phyloP scores from a whole-genome alignment of 768 basidiomycete genomes.

The Aureoboletus auriporus region DNA sequence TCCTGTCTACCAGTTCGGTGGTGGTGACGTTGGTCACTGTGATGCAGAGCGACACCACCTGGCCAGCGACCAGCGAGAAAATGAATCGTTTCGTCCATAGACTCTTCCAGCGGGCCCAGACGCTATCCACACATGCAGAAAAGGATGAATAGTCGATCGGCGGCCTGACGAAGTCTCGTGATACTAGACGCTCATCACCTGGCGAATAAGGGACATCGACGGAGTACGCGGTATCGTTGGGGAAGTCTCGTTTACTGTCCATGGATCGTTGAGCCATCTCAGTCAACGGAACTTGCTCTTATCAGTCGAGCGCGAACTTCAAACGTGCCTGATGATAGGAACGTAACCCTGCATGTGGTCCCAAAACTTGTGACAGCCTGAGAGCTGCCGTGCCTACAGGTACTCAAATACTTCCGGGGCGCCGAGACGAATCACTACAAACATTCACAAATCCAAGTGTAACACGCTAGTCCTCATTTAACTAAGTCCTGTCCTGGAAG shows the following conservation, averaged over 20 bases:
- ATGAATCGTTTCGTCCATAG: conserved; percentile 76
- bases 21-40: conserved; percentile 88
- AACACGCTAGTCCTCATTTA: conserved; percentile 1
- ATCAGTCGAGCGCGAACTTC: conserved; percentile 3
- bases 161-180: conserved; percentile 37
- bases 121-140: conserved; percentile 46
- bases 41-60: conserved; percentile 82
- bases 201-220: not conserved
- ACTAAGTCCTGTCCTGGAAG: conserved; percentile 76
- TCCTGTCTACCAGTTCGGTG: conserved; percentile 64
- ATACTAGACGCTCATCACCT: not conserved
- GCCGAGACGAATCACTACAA: not conserved
- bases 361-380: conserved; percentile 3
- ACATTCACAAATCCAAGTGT: not conserved
- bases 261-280: conserved; percentile 17
- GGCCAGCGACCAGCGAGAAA: conserved; percentile 69
- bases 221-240: conserved; percentile 9
- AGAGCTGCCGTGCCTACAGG: too few species aligned
- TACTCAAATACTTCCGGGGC: too few species aligned
- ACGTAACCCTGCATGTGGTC: conserved; percentile 4
- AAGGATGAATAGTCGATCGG: conserved; percentile 65
- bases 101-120: conserved; percentile 61
- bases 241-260: conserved; percentile 21
- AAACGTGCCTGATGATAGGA: conserved; percentile 2
- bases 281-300: conserved; percentile 3